Evolutionary conservation across 495 filamentous ascomycete species (phyloP), one percentile per base, ranked within the genome.

Genomic region (Penicillium coprophilum): DNA sequence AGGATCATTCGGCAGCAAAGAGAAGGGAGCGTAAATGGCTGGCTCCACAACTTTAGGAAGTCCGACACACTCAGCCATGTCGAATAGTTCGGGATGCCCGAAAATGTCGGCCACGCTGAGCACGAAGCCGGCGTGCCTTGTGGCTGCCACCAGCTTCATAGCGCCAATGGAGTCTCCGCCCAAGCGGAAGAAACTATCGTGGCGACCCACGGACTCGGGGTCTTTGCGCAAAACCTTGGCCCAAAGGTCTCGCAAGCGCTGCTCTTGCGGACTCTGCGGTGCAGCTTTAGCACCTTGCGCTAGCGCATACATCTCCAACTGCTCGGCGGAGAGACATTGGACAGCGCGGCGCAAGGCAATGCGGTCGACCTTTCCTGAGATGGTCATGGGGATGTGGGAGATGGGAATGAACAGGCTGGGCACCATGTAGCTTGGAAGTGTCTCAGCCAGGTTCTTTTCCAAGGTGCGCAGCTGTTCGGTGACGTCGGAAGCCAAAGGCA

Each of bases 141-240:
- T 77, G 3, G 60, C 61, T 5, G 68, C 63, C 0, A 77, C 75
- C 1, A 83, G 49, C 46, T 67, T 74, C 74, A 84, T 82, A 1
- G 80, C 78, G 2, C 59, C 59, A 32, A 82, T 63, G 0, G 80
- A 82, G 47, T 84, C 77, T 3, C 80, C 81, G 4, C 82, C 82
- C 1, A 80, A 46, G 15, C 58, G 59, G 50, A 83, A 77, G 63
- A 84, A 82, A 64, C 64, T 77, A 54, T 78, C 71, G 9, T 64
- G 43, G 6, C 40, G 19, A 0, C 57, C 61, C 32, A 77, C 66
- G 0, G 46, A 23, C 2, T 56, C 58, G 0, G 41, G 21, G 1
- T 53, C 8, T 0, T 73, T 55, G 0, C 59, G 62, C 0, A 80
- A 56, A 7, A 72, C 60, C 0, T 50, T 9, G 11, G 64, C 66